Evolutionary conservation across 306 rosid genomes (phyloP), one percentile per base, ranked within the genome.

Genomic region (Parietaria judaica): DNA sequence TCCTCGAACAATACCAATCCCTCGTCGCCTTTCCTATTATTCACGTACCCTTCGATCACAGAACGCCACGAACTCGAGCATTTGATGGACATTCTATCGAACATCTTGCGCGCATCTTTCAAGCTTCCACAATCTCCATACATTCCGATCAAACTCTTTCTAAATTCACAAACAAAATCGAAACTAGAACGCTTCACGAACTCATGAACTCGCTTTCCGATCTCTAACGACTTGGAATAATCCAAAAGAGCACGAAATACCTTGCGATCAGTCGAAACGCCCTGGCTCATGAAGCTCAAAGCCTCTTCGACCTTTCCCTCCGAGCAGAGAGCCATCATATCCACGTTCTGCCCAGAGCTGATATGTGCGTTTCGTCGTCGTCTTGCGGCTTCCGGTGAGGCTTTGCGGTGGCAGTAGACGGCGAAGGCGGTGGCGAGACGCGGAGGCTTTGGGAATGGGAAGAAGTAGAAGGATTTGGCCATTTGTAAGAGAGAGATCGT

Each of bases 91-190:
- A 91, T 85, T 80, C 61, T 43, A 75, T 88, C 96, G 31, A 91
- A 91, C 89, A 83, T 77, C 57, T 61, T 54, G 69, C 86, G 90
- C 10, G 92, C 96, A 67, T 77, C 79, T 68, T 68, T 85, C 82
- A 77, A 44, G 48, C 86, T 80, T 63, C 92, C 95, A 52, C 89
- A 83, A 17, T 58, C 63, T 8, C 36, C 47, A 8, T 78, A 91
- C 78, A 80, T 16, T 9, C 65, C 70, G 7, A 87, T 83, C 78
- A 91, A 70, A 35, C 74, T 73, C 56, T 80, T 63, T 46, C 55
- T 58, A 70, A 87, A 69, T 66, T 83, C 84, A 9, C 76, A n/a
- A 46, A 83, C 86, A 48, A 76, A 65, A n/a, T 78, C 16, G 70
- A 78, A 75, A 10, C 57, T 56, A 3, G 88, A 74, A 14, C 71